Evolutionary conservation across 2,329 filamentous ascomycete species (phyloP).

Genomic region (Mycosphaerella arachidis): DNA sequence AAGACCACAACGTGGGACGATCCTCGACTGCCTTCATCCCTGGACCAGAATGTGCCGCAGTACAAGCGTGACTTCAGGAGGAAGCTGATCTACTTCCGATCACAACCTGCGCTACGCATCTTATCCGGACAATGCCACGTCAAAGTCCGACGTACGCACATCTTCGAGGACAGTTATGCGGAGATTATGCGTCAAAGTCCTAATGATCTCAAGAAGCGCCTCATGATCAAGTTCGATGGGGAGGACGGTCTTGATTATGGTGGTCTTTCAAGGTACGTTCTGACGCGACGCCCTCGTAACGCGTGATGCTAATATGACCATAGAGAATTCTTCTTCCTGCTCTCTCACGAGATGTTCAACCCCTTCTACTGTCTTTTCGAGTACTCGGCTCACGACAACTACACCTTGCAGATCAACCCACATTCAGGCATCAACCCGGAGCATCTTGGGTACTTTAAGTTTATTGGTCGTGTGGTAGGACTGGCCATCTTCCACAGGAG

Average conservation of each 20-base stretch:
- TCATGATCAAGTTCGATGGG: slow-evolving; percentile 99
- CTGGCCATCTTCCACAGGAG: slow-evolving; percentile 96
- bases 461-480: slow-evolving; percentile 95
- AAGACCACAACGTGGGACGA: slow-evolving; percentile 99
- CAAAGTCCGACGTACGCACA: slow-evolving; percentile 92
- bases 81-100: slow-evolving; percentile 98
- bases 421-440: slow-evolving; percentile 99
- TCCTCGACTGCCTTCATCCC: slow-evolving; percentile 84
- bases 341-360: slow-evolving; percentile 99
- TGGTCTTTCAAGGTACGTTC: slow-evolving; percentile 70
- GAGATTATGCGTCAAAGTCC: slow-evolving; percentile 97
- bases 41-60: slow-evolving; percentile 97
- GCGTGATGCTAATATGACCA: slow-evolving; percentile 26
- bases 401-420: slow-evolving; percentile 98
- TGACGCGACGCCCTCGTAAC: not conserved
- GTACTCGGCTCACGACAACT: slow-evolving; percentile 99
- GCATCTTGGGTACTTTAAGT: slow-evolving; percentile 99
- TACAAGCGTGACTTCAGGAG: slow-evolving; percentile 98
- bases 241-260: slow-evolving; percentile 98
- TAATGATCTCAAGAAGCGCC: slow-evolving; percentile 90
- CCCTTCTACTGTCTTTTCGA: slow-evolving; percentile 99
- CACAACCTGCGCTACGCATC: slow-evolving; percentile 92
- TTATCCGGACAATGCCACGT: slow-evolving; percentile 96
- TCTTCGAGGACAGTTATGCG: slow-evolving; percentile 97
- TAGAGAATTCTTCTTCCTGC: slow-evolving; percentile 97